Conservation (phyloP, 805 yeast genomes). For the Wickerhamiella bombiphila region DNA sequence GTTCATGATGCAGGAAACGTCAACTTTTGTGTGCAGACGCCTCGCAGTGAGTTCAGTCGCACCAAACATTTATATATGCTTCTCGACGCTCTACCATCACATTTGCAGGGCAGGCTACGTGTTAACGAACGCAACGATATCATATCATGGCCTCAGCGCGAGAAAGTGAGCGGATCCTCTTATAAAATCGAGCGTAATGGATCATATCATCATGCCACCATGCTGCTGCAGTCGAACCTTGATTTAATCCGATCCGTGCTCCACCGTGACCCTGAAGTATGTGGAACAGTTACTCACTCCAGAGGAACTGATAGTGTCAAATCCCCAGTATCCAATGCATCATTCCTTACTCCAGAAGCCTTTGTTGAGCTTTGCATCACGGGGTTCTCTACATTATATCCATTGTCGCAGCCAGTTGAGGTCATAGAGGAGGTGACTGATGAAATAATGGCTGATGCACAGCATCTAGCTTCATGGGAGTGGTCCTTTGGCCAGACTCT, state of each 20-base stretch:
- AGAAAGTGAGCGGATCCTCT: slow-evolving; percentile 85
- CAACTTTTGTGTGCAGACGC: slow-evolving; percentile 68
- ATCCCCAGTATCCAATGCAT: slow-evolving; percentile 54
- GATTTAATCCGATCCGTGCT: slow-evolving; percentile 46
- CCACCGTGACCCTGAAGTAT: slow-evolving; percentile 26
- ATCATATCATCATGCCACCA: slow-evolving; percentile 92
- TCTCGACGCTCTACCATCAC: slow-evolving; percentile 25
- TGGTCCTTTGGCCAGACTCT: slow-evolving; percentile 77
- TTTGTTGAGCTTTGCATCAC: slow-evolving; percentile 33
- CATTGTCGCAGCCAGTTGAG: slow-evolving; percentile 7
- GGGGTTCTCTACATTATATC: slow-evolving; percentile 28
- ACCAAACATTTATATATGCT: slow-evolving; percentile 39
- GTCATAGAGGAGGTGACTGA: slow-evolving; percentile 15
- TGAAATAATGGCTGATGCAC: slow-evolving; percentile 21
- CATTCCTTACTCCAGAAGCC: slow-evolving; percentile 31
- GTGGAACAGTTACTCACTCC: slow-evolving; percentile 29
- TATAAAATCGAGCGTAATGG: slow-evolving; percentile 69
- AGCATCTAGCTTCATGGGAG: slow-evolving; percentile 40
- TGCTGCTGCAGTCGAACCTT: slow-evolving; percentile 60
- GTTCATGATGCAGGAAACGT: slow-evolving; percentile 86
- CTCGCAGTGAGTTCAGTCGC: slow-evolving; percentile 46
- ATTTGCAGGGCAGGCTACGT: slow-evolving; percentile 22
- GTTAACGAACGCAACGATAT: slow-evolving; percentile 77
- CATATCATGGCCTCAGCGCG: slow-evolving; percentile 26
- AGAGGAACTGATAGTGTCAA: slow-evolving; percentile 62